Conservation (phyloP, 345 rosid genomes). For the Eutrema yunnanense region DNA sequence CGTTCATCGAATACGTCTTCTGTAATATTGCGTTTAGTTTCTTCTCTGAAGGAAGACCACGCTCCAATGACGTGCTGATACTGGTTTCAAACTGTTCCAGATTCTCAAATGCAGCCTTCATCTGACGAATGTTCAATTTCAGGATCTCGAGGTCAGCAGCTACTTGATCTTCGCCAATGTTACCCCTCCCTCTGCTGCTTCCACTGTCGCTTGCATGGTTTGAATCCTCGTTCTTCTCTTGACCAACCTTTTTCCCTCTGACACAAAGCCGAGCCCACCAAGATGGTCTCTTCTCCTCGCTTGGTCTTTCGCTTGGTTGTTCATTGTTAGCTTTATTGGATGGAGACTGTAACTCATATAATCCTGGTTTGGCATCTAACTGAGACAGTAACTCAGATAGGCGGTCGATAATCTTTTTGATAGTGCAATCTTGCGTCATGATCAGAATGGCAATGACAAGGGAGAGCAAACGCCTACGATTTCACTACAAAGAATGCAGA, state of each 20-base stretch:
- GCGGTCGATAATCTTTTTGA: not conserved
- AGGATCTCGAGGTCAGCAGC: not conserved
- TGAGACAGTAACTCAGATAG: not conserved
- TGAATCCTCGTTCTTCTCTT: not conserved
- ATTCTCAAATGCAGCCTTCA: constrained; percentile 11
- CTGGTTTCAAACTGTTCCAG: not conserved
- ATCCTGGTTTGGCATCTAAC: not conserved
- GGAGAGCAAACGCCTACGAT: not conserved
- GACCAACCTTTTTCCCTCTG: not conserved
- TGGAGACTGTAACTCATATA: not conserved
- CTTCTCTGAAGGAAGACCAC: not conserved
- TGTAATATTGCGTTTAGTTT: not conserved
- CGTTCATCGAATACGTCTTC: not conserved
- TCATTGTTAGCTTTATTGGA: not conserved
- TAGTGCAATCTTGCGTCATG: not conserved
- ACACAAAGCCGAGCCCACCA: not conserved
- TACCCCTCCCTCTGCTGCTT: not conserved
- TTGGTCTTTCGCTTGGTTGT: not conserved
- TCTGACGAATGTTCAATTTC: constrained; percentile 19
- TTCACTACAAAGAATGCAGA: not conserved
- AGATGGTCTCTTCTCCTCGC: not conserved
- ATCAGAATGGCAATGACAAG: not conserved
- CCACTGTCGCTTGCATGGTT: not conserved
- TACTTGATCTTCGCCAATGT: not conserved
- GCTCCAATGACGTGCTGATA: not conserved